Conservation (phyloP, 306 rosid species). For the Vigna hirtella region DNA sequence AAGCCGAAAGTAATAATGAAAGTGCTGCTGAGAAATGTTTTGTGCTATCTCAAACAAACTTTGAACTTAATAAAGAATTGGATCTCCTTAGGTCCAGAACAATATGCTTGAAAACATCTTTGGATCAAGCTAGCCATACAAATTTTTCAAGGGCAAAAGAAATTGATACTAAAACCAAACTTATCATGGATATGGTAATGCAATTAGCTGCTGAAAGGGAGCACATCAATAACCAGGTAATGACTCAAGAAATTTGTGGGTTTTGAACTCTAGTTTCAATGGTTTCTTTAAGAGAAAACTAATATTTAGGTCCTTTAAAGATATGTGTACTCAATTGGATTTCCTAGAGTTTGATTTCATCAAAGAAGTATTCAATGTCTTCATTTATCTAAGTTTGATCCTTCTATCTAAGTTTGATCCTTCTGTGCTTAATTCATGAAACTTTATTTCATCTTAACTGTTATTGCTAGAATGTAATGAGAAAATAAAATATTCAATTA, state of each 20-base stretch:
- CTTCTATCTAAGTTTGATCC: not conserved
- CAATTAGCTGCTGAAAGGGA: slow-evolving; percentile 78
- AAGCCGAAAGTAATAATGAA: slow-evolving; percentile 76
- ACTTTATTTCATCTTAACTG: not conserved
- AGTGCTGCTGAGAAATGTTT: slow-evolving; percentile 67
- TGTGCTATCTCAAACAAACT: slow-evolving; percentile 68
- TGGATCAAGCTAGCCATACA: slow-evolving; percentile 62
- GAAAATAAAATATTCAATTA: slow-evolving; percentile 6
- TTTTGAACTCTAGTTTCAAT: not conserved
- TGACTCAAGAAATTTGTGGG: slow-evolving; percentile 19
- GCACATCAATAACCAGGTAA: slow-evolving; percentile 80
- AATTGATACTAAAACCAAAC: slow-evolving; percentile 61
- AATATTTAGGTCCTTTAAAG: slow-evolving; percentile 13
- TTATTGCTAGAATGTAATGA: not conserved
- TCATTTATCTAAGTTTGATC: slow-evolving; percentile 6
- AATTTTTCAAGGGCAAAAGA: slow-evolving; percentile 64
- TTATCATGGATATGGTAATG: slow-evolving; percentile 75
- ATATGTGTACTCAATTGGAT: slow-evolving; percentile 12
- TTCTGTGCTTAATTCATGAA: slow-evolving; percentile 11
- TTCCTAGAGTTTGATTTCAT: slow-evolving; percentile 20
- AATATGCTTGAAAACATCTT: slow-evolving; percentile 63
- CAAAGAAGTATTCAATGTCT: not conserved
- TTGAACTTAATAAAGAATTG: slow-evolving; percentile 68
- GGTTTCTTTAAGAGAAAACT: not conserved
- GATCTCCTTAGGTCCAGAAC: slow-evolving; percentile 60